Conservation (phyloP, 768 basidiomycete genomes). For the Trametes cingulata region DNA sequence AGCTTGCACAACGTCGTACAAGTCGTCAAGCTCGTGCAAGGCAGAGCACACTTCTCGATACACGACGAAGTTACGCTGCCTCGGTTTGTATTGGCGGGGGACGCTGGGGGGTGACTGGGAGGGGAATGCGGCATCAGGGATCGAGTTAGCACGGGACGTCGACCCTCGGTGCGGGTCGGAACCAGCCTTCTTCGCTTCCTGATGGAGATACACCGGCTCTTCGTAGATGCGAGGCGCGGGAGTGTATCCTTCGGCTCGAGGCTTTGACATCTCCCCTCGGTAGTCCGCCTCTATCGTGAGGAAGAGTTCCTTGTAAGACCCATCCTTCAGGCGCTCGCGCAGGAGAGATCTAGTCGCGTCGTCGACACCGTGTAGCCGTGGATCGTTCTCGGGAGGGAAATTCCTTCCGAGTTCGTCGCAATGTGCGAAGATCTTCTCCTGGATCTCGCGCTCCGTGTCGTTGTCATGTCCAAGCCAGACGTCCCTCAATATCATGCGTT, state of each 20-base stretch:
- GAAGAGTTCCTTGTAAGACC: slow-evolving; percentile 2
- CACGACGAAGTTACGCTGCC: slow-evolving; percentile 5
- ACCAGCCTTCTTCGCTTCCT: neutral
- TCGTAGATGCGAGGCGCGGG: neutral
- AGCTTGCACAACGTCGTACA: neutral
- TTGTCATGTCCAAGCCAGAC: slow-evolving; percentile 4
- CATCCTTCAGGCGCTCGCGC: neutral
- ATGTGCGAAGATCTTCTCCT: neutral
- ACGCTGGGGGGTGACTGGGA: neutral
- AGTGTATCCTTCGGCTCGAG: slow-evolving; percentile 1
- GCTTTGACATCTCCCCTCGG: slow-evolving; percentile 3
- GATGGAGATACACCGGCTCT: neutral
- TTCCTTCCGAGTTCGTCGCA: slow-evolving; percentile 3
- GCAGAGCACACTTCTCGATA: slow-evolving; percentile 6
- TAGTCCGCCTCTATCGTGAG: slow-evolving; percentile 1
- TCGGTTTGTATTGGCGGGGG: neutral
- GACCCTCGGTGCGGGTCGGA: neutral
- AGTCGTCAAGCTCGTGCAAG: slow-evolving; percentile 4
- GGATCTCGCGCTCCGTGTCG: slow-evolving; percentile 4
- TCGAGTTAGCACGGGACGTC: neutral
- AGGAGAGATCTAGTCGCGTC: slow-evolving; percentile 1
- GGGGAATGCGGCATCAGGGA: neutral
- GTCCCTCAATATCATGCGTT: slow-evolving; percentile 1
- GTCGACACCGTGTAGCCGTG: neutral
- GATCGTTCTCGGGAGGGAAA: neutral